Conservation (phyloP, 805 yeast species). For the Kazachstania martiniae region DNA sequence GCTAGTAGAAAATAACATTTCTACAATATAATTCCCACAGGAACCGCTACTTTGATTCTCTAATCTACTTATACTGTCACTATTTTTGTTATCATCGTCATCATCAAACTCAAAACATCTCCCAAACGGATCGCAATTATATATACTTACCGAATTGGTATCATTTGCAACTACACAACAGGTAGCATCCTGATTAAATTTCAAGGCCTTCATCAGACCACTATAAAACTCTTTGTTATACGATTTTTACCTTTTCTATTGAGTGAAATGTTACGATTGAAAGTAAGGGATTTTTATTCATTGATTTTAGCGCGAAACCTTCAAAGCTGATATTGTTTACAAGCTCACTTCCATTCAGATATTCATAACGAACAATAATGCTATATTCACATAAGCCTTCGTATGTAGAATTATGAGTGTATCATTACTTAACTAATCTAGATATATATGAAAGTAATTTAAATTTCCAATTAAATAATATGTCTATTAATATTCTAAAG, state of each 20-base stretch:
- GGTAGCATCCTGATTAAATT: constrained; percentile 84
- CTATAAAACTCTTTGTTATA: background rate
- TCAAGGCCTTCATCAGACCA: constrained; percentile 34
- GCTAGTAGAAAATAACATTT: constrained; percentile 86
- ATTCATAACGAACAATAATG: too few species aligned
- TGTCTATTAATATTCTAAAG: constrained; percentile 11
- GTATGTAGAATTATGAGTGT: too few species aligned
- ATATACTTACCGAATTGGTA: constrained; percentile 55
- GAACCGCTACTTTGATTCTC: background rate
- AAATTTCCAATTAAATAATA: too few species aligned
- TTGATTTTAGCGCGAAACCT: too few species aligned
- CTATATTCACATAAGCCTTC: too few species aligned
- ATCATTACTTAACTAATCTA: too few species aligned
- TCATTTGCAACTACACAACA: constrained; percentile 68
- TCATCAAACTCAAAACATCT: constrained; percentile 44
- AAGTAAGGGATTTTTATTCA: too few species aligned
- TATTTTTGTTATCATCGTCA: constrained; percentile 6
- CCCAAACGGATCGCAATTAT: constrained; percentile 82
- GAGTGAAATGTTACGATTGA: too few species aligned
- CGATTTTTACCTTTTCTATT: too few species aligned
- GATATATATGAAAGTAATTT: too few species aligned
- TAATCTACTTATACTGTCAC: background rate
- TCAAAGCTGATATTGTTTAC: too few species aligned
- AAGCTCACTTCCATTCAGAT: too few species aligned
- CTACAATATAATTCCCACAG: constrained; percentile 37